Evolutionary conservation across 257 asterid species (phyloP).

Genomic region (Penstemon davidsonii): DNA sequence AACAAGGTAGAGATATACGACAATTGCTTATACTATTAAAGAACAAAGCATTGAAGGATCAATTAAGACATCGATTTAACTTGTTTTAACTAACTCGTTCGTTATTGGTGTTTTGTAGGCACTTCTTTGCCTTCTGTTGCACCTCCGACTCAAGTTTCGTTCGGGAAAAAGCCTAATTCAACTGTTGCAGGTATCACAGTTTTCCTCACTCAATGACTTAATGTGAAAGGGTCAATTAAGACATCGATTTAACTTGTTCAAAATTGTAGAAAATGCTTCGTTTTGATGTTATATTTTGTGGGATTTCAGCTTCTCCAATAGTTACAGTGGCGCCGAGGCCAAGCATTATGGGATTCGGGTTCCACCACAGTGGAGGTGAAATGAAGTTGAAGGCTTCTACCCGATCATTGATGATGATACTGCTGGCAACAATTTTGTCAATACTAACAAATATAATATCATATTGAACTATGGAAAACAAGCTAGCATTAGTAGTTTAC

Average conservation of each 20-base stretch:
- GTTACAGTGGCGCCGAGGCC: constrained; percentile 41
- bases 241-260: neutral
- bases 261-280: neutral
- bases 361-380: constrained; percentile 34
- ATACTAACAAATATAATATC: constrained; percentile 6
- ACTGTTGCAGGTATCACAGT: constrained; percentile 44
- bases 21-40: neutral
- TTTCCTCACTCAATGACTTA: constrained; percentile 10
- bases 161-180: constrained; percentile 45
- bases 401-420: constrained; percentile 30
- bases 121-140: constrained; percentile 38
- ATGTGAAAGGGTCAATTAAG: neutral
- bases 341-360: constrained; percentile 39
- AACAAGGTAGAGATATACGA: neutral
- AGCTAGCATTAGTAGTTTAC: neutral
- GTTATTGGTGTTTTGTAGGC: constrained; percentile 29
- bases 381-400: constrained; percentile 32
- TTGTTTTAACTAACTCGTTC: neutral
- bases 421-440: constrained; percentile 27
- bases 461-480: neutral
- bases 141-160: constrained; percentile 53
- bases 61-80: no score
- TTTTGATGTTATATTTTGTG: neutral
- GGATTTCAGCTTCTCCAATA: constrained; percentile 58
- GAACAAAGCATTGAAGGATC: neutral